Base-by-base conservation (phyloP, 176 grass and related monocot genomes). In the Musa beccarii region DNA sequence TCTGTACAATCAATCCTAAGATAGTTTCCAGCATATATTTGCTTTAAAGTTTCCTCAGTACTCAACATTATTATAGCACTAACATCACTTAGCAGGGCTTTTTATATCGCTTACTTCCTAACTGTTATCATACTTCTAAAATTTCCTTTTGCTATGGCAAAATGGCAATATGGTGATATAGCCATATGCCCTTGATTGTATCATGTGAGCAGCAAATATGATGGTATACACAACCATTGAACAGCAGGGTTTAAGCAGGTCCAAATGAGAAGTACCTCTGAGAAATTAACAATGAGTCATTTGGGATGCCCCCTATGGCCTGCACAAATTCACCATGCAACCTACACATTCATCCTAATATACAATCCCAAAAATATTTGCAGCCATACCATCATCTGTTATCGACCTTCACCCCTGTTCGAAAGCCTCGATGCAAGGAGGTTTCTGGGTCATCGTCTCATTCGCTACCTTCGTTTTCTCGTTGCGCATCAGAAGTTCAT, bases 401-500 rank as follows among this genome's bases (percentile, higher is more conserved):
- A 12, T 89, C 82, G 2, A 79, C 59, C 1, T 78, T 51, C 19
- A 68, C 72, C 62, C 65, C 72, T 14, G 75, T 16, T 16, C 13
- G 54, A 81, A 62, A 52, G 16, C 79, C 61, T 80, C 83, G 0
- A 88, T 56, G 1, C 77, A 63, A 7, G 59, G 72, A 53, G 43
- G 66, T 17, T 85, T 89, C 63, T 86, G 77, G 3, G 19, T 22
- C 22, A 22, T 65, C 26, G 79, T 70, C 12, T 71, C 49, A 51
- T 79, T 83, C 25, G 69, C 50, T 64, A 79, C 81, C 59, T 79
- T 82, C 22, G 66, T 51, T 54, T 82, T 74, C 7, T 72, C 28
- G 9, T 68, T 78, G 5, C 79, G 75, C 1, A 68, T 73, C 17
- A 94, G 64, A 9, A 99, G 87, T 54, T 87, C 88, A 50, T 92